Conservation (phyloP, 257 asterid species). For the Agastache rugosa region DNA sequence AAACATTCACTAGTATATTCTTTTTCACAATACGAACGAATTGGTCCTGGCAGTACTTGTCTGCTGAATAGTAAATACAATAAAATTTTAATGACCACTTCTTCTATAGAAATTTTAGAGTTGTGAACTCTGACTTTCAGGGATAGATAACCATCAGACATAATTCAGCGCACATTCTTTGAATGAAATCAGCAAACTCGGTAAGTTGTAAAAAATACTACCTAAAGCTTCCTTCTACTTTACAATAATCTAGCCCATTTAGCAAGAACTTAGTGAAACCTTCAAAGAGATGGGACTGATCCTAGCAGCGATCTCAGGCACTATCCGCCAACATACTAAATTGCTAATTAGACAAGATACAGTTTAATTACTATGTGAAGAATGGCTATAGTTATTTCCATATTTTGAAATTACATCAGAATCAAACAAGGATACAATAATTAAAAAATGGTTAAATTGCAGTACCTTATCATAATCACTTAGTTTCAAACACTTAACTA, state of each 20-base stretch:
- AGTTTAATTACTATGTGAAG: neutral
- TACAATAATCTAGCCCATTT: neutral
- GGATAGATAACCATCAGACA: neutral
- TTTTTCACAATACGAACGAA: neutral
- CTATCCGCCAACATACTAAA: constrained; percentile 6
- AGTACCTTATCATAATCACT: neutral
- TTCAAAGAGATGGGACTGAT: constrained; percentile 3
- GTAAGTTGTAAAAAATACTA: neutral
- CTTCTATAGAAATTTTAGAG: neutral
- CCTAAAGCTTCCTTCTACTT: neutral
- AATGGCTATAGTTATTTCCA: constrained; percentile 1
- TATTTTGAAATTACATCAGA: constrained; percentile 13
- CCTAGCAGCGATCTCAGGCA: neutral
- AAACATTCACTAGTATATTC: neutral
- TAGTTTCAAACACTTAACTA: constrained; percentile 18
- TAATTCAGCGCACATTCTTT: neutral
- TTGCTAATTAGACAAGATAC: neutral
- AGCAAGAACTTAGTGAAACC: constrained; percentile 22
- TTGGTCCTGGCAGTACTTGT: neutral
- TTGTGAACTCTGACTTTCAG: constrained; percentile 18
- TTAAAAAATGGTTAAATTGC: neutral
- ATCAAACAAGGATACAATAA: neutral
- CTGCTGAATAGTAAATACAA: neutral
- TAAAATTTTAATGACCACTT: neutral
- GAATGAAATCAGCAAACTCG: neutral